Percentiles rank a stretch among this genome's conserved stretches.
Evolutionary conservation across 257 asterid genomes (phyloP).

Genomic region (Petunia axillaris): DNA sequence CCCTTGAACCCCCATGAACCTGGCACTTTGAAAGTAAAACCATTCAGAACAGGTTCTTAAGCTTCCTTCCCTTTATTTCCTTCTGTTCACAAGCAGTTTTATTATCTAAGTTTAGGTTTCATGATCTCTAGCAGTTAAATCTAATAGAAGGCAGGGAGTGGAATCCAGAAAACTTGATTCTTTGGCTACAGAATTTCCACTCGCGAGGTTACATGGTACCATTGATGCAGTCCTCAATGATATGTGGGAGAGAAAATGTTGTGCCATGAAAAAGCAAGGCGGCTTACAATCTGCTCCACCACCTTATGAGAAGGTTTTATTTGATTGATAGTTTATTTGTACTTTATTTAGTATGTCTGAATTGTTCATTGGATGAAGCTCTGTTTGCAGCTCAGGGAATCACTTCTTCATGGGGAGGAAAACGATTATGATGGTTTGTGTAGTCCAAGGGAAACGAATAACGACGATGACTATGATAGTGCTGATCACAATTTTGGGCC

Average conservation of each 20-base stretch:
- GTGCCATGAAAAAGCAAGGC: conserved; percentile 38
- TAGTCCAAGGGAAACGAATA: conserved; percentile 38
- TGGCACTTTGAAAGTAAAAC: conserved; percentile 81
- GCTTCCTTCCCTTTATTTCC: conserved; percentile 19
- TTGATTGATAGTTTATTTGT: conserved; percentile 21
- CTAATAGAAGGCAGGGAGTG: conserved; percentile 43
- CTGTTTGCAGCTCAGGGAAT: conserved; percentile 77
- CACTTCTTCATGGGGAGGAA: conserved; percentile 55
- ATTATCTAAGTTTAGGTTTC: conserved; percentile 13
- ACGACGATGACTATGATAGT: conserved; percentile 58
- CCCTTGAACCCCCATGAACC: conserved; percentile 94
- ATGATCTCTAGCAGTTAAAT: conserved; percentile 60
- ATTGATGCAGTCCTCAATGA: conserved; percentile 59
- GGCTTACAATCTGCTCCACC: conserved; percentile 46
- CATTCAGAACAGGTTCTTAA: conserved; percentile 65
- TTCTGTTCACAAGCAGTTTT: conserved; percentile 25
- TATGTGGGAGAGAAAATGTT: conserved; percentile 62
- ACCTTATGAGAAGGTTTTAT: conserved; percentile 73
- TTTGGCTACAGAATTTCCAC: conserved; percentile 66
- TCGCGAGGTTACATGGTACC: conserved; percentile 69
- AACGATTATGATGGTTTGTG: conserved; percentile 40
- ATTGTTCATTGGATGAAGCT: conserved; percentile 27
- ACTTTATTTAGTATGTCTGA: background rate
- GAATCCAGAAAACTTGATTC: conserved; percentile 46
- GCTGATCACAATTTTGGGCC: conserved; percentile 63